These are phyloP conservation scores for Colletotrichum sp. DNA, from an alignment of 2,329 filamentous ascomycete genomes.

Conservation along the genomic window DNA sequence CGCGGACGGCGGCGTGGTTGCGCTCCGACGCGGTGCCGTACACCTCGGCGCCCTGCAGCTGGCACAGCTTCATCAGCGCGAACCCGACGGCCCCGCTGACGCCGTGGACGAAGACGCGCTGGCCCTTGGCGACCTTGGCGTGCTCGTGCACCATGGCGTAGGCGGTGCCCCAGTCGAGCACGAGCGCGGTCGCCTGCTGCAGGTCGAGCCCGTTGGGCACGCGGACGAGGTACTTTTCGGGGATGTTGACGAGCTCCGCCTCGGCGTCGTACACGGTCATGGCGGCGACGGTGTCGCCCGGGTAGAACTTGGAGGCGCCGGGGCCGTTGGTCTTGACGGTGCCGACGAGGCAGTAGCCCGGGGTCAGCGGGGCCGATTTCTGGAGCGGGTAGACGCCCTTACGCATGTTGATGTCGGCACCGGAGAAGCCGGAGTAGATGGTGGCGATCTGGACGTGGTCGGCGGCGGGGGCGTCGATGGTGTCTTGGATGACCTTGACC, in stretches of 20 bases:
- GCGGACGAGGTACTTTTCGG: slow-evolving; percentile 48
- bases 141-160: slow-evolving; percentile 39
- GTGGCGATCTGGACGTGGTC: slow-evolving; percentile 52
- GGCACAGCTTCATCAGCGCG: slow-evolving; percentile 44
- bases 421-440: slow-evolving; percentile 51
- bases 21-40: slow-evolving; percentile 53
- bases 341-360: slow-evolving; percentile 53
- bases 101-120: slow-evolving; percentile 55
- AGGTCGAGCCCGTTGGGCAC: slow-evolving; percentile 45
- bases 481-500: slow-evolving; percentile 35
- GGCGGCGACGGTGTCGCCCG: slow-evolving; percentile 38
- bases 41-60: slow-evolving; percentile 47
- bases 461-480: slow-evolving; percentile 41
- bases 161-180: slow-evolving; percentile 51
- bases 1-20: slow-evolving; percentile 45
- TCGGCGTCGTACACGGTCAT: slow-evolving; percentile 47
- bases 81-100: slow-evolving; percentile 54
- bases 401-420: slow-evolving; percentile 55
- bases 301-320: slow-evolving; percentile 31
- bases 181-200: slow-evolving; percentile 43
- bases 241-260: slow-evolving; percentile 49
- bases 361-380: slow-evolving; percentile 48
- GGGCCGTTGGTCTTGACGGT: slow-evolving; percentile 41
- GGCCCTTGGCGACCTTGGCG: slow-evolving; percentile 44
- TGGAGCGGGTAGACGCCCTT: slow-evolving; percentile 51